Evolutionary conservation across 2,329 filamentous ascomycete species (phyloP).

Genomic region (Colletotrichum gigasporum): DNA sequence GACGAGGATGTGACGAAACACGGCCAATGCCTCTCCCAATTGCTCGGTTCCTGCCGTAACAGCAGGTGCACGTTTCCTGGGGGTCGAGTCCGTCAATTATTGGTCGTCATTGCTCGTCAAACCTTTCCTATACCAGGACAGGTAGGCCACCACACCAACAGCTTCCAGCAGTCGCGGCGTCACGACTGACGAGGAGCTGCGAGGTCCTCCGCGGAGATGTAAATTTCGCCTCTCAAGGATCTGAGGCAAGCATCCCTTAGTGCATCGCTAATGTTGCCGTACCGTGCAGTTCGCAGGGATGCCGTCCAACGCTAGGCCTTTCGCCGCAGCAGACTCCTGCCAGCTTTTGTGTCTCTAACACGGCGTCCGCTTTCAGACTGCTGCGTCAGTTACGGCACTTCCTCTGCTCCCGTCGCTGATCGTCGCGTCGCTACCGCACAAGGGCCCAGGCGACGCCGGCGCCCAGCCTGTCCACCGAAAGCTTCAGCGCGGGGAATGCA

Average conservation of each 20-base stretch:
- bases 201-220: slow-evolving; percentile 23
- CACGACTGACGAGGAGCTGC: not conserved
- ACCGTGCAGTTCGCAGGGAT: slow-evolving; percentile 27
- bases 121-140: slow-evolving; percentile 15
- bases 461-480: not conserved
- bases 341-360: not conserved
- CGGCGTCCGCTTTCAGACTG: slow-evolving; percentile 1
- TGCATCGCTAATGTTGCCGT: slow-evolving; percentile 24
- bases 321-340: not conserved
- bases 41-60: slow-evolving; percentile 26
- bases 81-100: slow-evolving; percentile 3
- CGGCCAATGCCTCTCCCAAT: slow-evolving; percentile 20
- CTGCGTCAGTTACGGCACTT: slow-evolving; percentile 21
- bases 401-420: slow-evolving; percentile 14
- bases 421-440: slow-evolving; percentile 9
- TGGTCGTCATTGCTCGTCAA: slow-evolving; percentile 2
- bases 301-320: slow-evolving; percentile 16
- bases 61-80: slow-evolving; percentile 6
- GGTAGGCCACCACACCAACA: slow-evolving; percentile 11
- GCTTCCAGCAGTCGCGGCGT: too few relatives aligned
- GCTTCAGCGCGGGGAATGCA: slow-evolving; percentile 5
- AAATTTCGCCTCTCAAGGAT: slow-evolving; percentile 25
- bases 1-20: slow-evolving; percentile 24
- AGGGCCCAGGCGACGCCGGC: not conserved
- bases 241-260: slow-evolving; percentile 28